Evolutionary conservation across 345 rosid species (phyloP).

Genomic region (Citrus medica): DNA sequence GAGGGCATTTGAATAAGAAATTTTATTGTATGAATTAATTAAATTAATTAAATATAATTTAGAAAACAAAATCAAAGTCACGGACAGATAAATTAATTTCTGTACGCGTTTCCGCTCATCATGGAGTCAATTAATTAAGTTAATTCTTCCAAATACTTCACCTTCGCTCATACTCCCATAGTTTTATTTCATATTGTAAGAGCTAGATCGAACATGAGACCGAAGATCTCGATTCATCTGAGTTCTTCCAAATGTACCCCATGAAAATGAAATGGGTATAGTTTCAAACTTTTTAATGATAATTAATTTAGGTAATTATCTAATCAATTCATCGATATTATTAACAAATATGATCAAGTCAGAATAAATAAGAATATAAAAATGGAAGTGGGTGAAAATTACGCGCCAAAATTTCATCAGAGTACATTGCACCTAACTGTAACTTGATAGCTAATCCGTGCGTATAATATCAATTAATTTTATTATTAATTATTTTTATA

Average conservation of each 20-base stretch:
- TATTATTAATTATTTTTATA: too few relatives aligned
- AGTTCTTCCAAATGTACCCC: neutral
- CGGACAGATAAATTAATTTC: neutral
- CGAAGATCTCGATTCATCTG: neutral
- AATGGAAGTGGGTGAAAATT: neutral
- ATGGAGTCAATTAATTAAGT: conserved; percentile 13
- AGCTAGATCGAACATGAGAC: neutral
- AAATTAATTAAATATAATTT: too few relatives aligned
- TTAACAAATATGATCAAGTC: neutral
- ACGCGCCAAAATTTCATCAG: neutral
- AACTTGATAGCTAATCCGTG: too few relatives aligned
- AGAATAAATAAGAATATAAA: neutral
- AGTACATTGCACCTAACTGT: neutral
- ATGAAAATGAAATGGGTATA: conserved; percentile 9
- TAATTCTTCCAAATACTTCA: too few relatives aligned
- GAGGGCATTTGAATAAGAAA: too few relatives aligned
- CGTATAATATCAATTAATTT: too few relatives aligned
- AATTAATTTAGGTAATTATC: neutral
- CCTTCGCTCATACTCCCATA: neutral
- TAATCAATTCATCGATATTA: too few relatives aligned
- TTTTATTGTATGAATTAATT: too few relatives aligned
- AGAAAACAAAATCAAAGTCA: too few relatives aligned
- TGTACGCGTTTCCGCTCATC: conserved; percentile 35
- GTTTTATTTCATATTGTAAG: neutral
- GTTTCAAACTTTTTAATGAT: neutral